Base-by-base conservation (phyloP, 1,139 yeast species). In the Komagataea norvegica region DNA sequence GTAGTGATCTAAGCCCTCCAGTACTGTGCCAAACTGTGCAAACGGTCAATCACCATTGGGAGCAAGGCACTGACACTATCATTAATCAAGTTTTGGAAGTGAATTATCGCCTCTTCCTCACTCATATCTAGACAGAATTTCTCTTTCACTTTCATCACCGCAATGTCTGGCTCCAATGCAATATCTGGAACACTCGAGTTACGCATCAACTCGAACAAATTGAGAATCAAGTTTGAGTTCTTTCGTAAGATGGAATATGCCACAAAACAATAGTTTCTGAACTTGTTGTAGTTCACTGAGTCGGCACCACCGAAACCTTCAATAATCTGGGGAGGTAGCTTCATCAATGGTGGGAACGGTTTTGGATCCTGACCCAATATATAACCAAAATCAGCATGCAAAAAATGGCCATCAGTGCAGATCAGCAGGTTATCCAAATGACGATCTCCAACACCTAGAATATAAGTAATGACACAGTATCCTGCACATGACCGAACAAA, bases 331-430 rank as follows among this genome's bases (percentile, higher is more conserved):
- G 93, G 91, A 0, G 98, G 98, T 26, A 93, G 67, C 56, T 93
- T 93, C 97, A 93, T 91, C 63, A 91, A 70, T 1, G 98, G 99
- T 8, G 99, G 97, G 62, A 93, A 93, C 8, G 97, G 97, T 56
- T 93, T 93, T 3, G 98, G 99, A 57, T 93, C 98, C 38, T 91
- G 79, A 1, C 99, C 98, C 37, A 93, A 65, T 35, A 93, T 89
- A 56, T 91, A 93, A 1, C 99, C 99, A 61, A 87, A 93, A 62
- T 93, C 99, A 2, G 96, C 97, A 61, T 88, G 96, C 77, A 93
- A 87, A 56, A 88, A 88, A 55, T 81, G 87, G 3, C 86, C 96
- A 57, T 83, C 84, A 1, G 83, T 77, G 13, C 75, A 68, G 16
- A 77, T 68, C 25, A 93, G 67, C 45, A 93, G 65, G 54, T 93